These are phyloP conservation scores for Hypoxylon fuscum DNA, from an alignment of 495 filamentous ascomycete species.

Conservation along the genomic window DNA sequence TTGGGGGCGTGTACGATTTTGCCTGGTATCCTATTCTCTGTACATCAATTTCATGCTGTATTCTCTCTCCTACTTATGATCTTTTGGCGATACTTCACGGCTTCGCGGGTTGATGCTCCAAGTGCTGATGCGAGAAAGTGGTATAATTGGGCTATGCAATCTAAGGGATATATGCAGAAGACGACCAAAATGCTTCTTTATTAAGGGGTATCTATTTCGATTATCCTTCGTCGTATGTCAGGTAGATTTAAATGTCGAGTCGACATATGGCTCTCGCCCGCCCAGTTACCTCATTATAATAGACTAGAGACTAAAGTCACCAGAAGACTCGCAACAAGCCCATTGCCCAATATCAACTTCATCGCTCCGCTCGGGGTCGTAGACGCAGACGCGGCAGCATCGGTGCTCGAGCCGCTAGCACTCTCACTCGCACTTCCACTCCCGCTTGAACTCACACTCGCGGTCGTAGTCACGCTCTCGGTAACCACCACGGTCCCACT, in stretches of 20 bases:
- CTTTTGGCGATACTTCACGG: not conserved
- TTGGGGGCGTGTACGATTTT: constrained; percentile 41
- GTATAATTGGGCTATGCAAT: too few relatives aligned
- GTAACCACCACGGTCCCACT: not conserved
- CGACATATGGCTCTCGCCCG: not conserved
- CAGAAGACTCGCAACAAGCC: not conserved
- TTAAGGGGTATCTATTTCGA: too few relatives aligned
- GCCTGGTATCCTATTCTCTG: constrained; percentile 36
- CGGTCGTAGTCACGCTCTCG: not conserved
- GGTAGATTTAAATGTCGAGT: too few relatives aligned
- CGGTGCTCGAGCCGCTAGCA: not conserved
- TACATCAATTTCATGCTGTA: constrained; percentile 18
- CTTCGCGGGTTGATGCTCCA: too few relatives aligned
- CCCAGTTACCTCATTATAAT: not conserved
- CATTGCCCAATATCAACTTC: not conserved
- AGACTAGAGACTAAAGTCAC: not conserved
- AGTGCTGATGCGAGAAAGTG: too few relatives aligned
- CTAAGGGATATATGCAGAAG: too few relatives aligned
- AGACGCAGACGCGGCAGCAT: not conserved
- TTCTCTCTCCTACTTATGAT: constrained; percentile 2
- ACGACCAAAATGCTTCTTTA: too few relatives aligned
- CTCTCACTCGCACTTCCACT: not conserved
- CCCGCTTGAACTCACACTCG: too few relatives aligned
- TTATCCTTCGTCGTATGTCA: too few relatives aligned
- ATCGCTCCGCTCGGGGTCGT: not conserved